Evolutionary conservation across 306 rosid genomes (phyloP).

Genomic region (Begonia loranthoides): DNA sequence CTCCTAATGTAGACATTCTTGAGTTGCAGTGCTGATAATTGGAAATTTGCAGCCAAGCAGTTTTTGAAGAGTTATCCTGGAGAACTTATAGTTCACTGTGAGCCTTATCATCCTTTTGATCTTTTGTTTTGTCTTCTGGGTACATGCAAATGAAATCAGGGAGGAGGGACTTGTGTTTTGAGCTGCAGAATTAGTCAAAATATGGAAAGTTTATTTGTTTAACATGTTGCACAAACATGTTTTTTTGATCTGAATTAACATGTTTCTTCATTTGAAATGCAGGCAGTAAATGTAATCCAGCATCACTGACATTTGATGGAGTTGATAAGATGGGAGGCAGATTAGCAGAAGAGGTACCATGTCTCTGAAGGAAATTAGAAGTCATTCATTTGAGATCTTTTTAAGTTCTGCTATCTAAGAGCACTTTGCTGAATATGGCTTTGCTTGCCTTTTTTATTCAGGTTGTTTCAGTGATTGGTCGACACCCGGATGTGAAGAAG

Average conservation of each 20-base stretch:
- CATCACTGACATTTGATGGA: conserved; percentile 69
- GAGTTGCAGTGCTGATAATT: conserved; percentile 52
- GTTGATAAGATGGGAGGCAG: conserved; percentile 83
- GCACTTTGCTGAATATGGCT: conserved; percentile 1
- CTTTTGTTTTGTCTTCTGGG: not conserved
- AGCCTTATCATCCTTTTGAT: conserved; percentile 13
- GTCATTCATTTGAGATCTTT: not conserved
- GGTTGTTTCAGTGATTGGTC: conserved; percentile 49
- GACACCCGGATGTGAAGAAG: conserved; percentile 46
- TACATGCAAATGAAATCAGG: too few relatives aligned
- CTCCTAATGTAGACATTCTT: too few relatives aligned
- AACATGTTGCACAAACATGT: too few relatives aligned
- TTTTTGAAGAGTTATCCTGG: conserved; percentile 41
- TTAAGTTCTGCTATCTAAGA: not conserved
- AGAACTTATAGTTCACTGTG: conserved; percentile 69
- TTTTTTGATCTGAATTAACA: conserved; percentile 11
- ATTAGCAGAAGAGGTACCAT: conserved; percentile 63
- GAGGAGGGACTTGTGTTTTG: too few relatives aligned
- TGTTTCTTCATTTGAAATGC: conserved; percentile 26
- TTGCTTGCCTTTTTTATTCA: conserved; percentile 14
- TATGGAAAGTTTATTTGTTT: too few relatives aligned
- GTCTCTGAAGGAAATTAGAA: conserved; percentile 1
- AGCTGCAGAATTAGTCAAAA: too few relatives aligned
- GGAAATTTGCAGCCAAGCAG: conserved; percentile 71
- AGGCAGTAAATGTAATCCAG: conserved; percentile 66